Evolutionary conservation across 148 eudicot species (phyloP).

Genomic region (Oxyria digyna): DNA sequence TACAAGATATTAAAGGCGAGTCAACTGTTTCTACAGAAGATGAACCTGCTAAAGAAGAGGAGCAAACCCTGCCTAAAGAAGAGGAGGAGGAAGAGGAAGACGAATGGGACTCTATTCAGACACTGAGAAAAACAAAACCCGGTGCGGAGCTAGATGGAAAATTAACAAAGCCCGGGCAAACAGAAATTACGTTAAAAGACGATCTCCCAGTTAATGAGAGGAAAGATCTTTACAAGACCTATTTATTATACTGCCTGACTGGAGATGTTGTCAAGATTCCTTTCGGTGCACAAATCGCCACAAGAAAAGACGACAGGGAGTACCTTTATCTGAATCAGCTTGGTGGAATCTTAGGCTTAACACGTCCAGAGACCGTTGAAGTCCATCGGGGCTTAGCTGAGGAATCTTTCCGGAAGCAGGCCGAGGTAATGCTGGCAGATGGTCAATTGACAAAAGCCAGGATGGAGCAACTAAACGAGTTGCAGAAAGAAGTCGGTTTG

Average conservation of each 20-base stretch:
- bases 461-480: constrained; percentile 57
- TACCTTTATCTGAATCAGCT: constrained; percentile 62
- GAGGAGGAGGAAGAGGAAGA: constrained; percentile 45
- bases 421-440: constrained; percentile 89
- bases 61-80: constrained; percentile 23
- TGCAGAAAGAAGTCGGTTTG: constrained; percentile 76
- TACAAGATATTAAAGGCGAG: constrained; percentile 82
- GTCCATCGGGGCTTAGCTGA: constrained; percentile 78
- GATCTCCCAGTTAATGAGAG: constrained; percentile 75
- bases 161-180: constrained; percentile 43
- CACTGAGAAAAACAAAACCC: constrained; percentile 49
- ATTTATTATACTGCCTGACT: constrained; percentile 59
- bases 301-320: constrained; percentile 57
- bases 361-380: constrained; percentile 53
- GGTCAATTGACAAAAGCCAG: constrained; percentile 71
- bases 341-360: constrained; percentile 69
- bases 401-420: constrained; percentile 66
- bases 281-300: constrained; percentile 57
- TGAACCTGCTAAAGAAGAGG: constrained; percentile 42
- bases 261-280: constrained; percentile 56
- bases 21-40: constrained; percentile 33
- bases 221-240: constrained; percentile 70
- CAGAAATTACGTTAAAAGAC: constrained; percentile 66
- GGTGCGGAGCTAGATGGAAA: constrained; percentile 25
- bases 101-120: constrained; percentile 71